These are phyloP conservation scores for Talaromyces thailandensis DNA, from an alignment of 495 filamentous ascomycete genomes.

Conservation along the genomic window DNA sequence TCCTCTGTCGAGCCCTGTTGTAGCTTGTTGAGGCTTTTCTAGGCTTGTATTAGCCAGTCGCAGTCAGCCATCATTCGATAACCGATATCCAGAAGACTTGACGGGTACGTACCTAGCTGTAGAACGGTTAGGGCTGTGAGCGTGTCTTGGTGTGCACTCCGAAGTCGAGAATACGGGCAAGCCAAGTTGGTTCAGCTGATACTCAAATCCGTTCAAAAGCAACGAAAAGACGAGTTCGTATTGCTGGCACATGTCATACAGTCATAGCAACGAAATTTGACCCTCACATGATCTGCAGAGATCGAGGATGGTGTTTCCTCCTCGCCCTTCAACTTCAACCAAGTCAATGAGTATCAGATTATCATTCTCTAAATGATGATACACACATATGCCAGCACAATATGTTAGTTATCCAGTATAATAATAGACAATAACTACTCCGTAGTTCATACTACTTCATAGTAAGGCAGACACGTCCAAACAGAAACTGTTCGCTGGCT, in stretches of 20 bases:
- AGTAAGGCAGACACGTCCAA: background rate
- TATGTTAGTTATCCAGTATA: too few species aligned
- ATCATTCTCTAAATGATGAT: background rate
- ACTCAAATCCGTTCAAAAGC: background rate
- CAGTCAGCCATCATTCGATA: too few species aligned
- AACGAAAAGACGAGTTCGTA: background rate
- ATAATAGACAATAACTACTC: background rate
- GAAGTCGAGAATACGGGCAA: background rate
- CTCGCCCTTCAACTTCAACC: background rate
- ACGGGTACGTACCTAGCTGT: too few species aligned
- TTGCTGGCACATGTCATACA: background rate
- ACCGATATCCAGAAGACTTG: too few species aligned
- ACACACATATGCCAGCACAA: background rate
- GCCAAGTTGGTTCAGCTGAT: background rate
- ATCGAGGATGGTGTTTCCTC: background rate
- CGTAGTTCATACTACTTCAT: background rate
- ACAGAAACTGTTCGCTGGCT: background rate
- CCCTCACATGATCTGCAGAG: conserved; percentile 1
- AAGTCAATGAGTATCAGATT: background rate
- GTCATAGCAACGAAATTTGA: background rate
- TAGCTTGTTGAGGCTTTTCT: background rate
- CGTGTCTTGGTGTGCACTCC: background rate
- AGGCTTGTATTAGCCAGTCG: background rate
- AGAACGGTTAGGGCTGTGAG: background rate
- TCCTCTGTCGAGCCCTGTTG: background rate